Evolutionary conservation across 2,329 filamentous ascomycete genomes (phyloP), one percentile per base, ranked within the genome.

Genomic region (Sclerotinia borealis): DNA sequence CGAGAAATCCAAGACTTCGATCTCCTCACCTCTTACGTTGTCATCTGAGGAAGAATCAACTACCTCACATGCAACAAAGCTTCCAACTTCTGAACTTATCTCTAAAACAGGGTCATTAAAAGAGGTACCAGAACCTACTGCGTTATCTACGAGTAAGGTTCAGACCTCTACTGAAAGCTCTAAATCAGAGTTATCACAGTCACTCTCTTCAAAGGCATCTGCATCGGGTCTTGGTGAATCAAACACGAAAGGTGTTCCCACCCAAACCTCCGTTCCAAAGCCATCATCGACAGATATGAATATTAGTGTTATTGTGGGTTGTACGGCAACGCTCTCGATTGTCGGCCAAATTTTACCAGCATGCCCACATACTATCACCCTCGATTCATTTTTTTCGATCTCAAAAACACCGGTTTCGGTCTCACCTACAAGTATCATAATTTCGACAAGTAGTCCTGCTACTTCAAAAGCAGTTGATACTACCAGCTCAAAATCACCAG

Each of bases 311-410:
- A 48, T 41, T 34, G 37, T 34, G 13, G 60, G 51, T 58, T 63
- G 60, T 36, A 63, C 50, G 13, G 60, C 60, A 58, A 58, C 60
- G 34, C 25, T 58, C 4, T 63, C 51, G 15, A 51, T 58, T 49
- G 43, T 13, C 8, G 60, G 51, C 4, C 60, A 62, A 48, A 34
- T 56, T 8, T 22, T 62, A 29, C 43, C 51, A 27, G 51, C 25
- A 56, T 62, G 60, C 13, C 50, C 43, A 39, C 50, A 49, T 39
- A 62, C 60, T 10, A 55, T 62, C 22, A 62, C 60, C 13, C 31
- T 62, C 39, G 39, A 37, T 34, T 31, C 37, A 29, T 39, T 58
- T 31, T 58, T 48, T 29, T 48, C 51, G 11, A 41, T 51, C 13
- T 62, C 60, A 8, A 49, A 29, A 17, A 37, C 43, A 19, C 25